These are phyloP conservation scores for Aspergillus carbonarius DNA, from an alignment of 2,329 filamentous ascomycete species.

Conservation along the genomic window DNA sequence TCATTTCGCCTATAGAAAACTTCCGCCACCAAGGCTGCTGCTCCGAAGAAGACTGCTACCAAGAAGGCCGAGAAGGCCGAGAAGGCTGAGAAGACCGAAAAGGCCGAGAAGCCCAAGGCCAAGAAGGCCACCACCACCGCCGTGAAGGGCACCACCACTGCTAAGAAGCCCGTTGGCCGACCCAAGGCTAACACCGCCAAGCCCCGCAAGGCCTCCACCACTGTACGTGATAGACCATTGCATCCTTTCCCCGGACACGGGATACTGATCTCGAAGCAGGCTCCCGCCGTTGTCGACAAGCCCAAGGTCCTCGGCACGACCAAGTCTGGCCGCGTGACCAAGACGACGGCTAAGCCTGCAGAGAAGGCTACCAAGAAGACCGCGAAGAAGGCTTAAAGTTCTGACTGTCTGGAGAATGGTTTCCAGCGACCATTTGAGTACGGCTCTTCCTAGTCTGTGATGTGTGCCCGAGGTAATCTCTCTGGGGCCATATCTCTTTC, in stretches of 20 bases:
- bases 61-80: conserved; percentile 33
- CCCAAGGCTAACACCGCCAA: conserved; percentile 55
- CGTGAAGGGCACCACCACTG: conserved; percentile 19
- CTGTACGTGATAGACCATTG: conserved; percentile 29
- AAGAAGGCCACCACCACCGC: conserved; percentile 41
- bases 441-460: conserved; percentile 16
- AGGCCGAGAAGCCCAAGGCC: conserved; percentile 45
- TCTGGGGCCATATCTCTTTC: conserved; percentile 29
- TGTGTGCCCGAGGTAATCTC: conserved; percentile 18
- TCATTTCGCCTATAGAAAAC: background rate
- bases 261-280: conserved; percentile 44
- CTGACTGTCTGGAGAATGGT: conserved; percentile 5
- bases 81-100: conserved; percentile 51
- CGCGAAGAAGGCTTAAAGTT: conserved; percentile 37
- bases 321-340: conserved; percentile 82
- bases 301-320: conserved; percentile 73
- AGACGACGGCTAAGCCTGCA: conserved; percentile 55
- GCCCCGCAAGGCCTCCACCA: conserved; percentile 52
- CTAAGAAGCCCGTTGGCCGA: conserved; percentile 55
- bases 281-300: conserved; percentile 67
- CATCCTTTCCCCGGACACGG: background rate
- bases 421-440: conserved; percentile 22
- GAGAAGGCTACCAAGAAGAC: conserved; percentile 49
- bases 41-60: conserved; percentile 25
- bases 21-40: conserved; percentile 21